Percentiles rank a stretch among this genome's conserved stretches.
Evolutionary conservation across 192 early-diverging fungal species (phyloP).

Genomic region (Gigaspora rosea): DNA sequence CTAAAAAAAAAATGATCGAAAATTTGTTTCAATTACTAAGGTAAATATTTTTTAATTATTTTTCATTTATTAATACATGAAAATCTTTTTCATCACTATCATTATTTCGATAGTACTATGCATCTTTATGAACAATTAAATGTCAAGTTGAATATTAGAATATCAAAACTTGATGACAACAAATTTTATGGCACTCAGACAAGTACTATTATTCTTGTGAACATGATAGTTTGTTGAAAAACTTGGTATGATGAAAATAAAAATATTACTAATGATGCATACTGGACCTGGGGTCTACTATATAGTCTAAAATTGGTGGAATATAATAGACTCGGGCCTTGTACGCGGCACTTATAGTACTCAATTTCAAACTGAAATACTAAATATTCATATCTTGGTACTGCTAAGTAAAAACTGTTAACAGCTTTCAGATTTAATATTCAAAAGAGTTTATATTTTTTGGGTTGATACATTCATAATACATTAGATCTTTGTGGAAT

Average conservation of each 20-base stretch:
- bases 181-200: conserved; percentile 40
- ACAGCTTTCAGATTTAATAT: no score
- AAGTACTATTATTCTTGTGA: conserved; percentile 44
- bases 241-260: conserved; percentile 13
- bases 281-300: neutral
- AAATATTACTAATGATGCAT: neutral
- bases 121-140: conserved; percentile 3
- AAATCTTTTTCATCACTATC: neutral
- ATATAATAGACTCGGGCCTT: no score
- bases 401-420: no score
- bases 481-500: no score
- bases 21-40: conserved; percentile 38
- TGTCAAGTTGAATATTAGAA: conserved; percentile 30
- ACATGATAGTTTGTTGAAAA: conserved; percentile 41
- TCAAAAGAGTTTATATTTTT: no score
- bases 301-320: neutral
- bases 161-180: conserved; percentile 22
- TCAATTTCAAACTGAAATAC: no score
- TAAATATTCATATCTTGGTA: no score
- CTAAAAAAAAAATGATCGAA: conserved; percentile 36
- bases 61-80: neutral
- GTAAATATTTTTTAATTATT: conserved; percentile 26
- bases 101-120: conserved; percentile 12
- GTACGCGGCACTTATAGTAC: no score
- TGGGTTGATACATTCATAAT: no score